Evolutionary conservation across 1,284 basidiomycete species (phyloP).

Genomic region (Ceratobasidium sp.): DNA sequence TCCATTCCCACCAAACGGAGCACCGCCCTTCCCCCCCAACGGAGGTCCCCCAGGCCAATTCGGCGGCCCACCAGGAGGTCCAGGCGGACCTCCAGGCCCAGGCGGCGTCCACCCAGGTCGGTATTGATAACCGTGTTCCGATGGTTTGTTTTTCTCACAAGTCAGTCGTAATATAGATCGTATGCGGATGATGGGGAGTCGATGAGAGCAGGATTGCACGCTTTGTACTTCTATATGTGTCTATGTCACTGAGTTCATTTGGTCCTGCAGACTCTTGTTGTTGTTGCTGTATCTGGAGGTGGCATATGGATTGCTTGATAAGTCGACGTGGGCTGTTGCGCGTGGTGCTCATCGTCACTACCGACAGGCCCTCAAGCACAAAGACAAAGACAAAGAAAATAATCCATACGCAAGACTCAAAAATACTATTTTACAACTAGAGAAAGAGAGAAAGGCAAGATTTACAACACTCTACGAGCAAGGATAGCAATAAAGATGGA

Average conservation of each 20-base stretch:
- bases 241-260: conserved; percentile 32
- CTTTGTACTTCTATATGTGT: conserved; percentile 18
- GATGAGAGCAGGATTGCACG: conserved; percentile 33
- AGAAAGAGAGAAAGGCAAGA: background rate
- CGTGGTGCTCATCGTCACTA: too few species aligned
- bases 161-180: too few species aligned
- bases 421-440: conserved; percentile 28
- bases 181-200: conserved; percentile 77
- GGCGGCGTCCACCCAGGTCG: conserved; percentile 76
- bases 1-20: conserved; percentile 56
- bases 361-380: too few species aligned
- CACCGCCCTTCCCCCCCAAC: conserved; percentile 71
- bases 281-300: conserved; percentile 1
- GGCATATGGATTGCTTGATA: conserved; percentile 5
- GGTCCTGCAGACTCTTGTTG: conserved; percentile 6
- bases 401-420: too few species aligned
- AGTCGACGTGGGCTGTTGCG: too few species aligned
- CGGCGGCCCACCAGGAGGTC: conserved; percentile 55
- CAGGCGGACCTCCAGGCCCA: conserved; percentile 54
- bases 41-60: conserved; percentile 59
- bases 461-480: conserved; percentile 39
- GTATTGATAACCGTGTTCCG: background rate
- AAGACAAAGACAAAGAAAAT: conserved; percentile 11
- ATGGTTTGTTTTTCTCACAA: too few species aligned
- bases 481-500: conserved; percentile 42